Evolutionary conservation across 75 land plant species (phyloP), one percentile per base, ranked within the genome.

Genomic region (Picea sitchensis): DNA sequence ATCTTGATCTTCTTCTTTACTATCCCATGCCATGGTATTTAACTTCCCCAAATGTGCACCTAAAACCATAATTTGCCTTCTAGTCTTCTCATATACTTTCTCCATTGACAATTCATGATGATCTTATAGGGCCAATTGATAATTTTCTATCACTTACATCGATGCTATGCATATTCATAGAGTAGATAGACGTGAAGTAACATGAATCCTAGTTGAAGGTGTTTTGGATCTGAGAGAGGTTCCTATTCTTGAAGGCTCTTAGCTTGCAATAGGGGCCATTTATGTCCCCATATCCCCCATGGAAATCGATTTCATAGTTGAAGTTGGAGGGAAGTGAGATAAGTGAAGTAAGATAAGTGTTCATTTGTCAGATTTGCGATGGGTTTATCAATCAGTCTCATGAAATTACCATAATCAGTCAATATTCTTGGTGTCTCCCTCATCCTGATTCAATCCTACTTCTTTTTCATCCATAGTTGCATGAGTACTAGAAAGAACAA

Each of bases 271-370:
- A 0, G 98, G 98, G 15, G 98, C 94, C 96, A 96, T 94, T 83
- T 96, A 94, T 2, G 99, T 96, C 34, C 98, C 96, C 93, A 91
- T 92, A 58, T 96, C 99, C 72, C 95, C 88, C 92, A 94, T 86
- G 36, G 84, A 88, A 4, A 92, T 80, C 0, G 96, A 94, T 26
- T 26, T 26, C 26, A 26, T 26, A 26, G 26, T 26, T 26, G 26
- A 26, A 26, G 26, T 26, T 17, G 71, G 44, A 23, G 71, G 71
- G 26, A 26, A 26, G 26, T 26, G 26, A 26, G 26, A 26, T 26
- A 26, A 26, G 26, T 26, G 26, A 67, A 32, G 44, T 34, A 36
- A 5, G 38, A 67, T 13, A 34, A 32, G 44, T 31, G 71, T 6
- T 67, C 71, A 14, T 15, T 67, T 18, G 18, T 41, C 21, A 83